Base-by-base conservation (phyloP, 768 basidiomycete species). In the Tulasnella sp. region DNA sequence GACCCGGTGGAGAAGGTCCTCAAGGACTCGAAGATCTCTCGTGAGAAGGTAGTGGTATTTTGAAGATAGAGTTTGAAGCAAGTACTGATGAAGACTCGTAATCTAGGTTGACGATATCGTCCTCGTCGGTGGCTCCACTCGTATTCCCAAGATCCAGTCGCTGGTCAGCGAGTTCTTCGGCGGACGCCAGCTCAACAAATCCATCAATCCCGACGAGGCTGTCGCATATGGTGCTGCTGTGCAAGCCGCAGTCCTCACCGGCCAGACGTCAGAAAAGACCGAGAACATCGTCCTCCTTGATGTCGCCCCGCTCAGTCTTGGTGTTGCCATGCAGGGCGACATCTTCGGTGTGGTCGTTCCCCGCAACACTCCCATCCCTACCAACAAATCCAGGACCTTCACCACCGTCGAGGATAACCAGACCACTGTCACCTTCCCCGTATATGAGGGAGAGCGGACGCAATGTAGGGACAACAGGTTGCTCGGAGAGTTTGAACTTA, bases 391-490 rank as follows among this genome's bases (percentile, higher is more conserved):
- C 41, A 81, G 96, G 70, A 89, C 88, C 52, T 99, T 99, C 81
- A 99, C 96, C 66, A 99, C 96, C 56, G 96, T 99, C 64, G 96
- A 99, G 82, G 96, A 99, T 80, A 99, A 98, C 80, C 96, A 98
- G 76, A 99, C 96, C 63, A 94, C 90, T 62, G 96, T 99, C 76
- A 97, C 94, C 65, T 99, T 98, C 91, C 96, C 96, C 67, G 96
- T 99, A 82, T 98, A 99, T 75, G 96, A 99, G 80, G 96, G 96
- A 70, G 96, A 99, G 77, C 92, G 96, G 65, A 98, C 94, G 31
- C 94, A 98, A 70, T 99, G 96, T 79, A 89, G 92, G 68, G 96
- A 99, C 78, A 99, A 98, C 78, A 85, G 96, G 72, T 78, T 99
- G 63, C 88, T 99, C 67, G 96, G 96, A 68, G 96, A 99, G 76